Conservation (phyloP, 805 yeast genomes). For the Cephaloascus fragrans region DNA sequence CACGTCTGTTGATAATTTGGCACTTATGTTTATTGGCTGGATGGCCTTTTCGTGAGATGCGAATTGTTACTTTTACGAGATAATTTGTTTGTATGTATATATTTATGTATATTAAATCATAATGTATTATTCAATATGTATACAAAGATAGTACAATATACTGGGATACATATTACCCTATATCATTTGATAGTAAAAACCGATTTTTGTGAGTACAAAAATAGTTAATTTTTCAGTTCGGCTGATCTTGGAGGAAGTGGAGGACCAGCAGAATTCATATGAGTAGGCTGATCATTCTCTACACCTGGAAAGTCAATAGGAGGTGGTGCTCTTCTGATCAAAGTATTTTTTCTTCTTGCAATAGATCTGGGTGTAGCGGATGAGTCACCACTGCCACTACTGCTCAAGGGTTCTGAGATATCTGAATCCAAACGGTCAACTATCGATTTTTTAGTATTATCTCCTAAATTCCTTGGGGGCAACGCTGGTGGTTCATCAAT, state of each 20-base stretch:
- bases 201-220: too few relatives aligned
- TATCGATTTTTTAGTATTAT: too few relatives aligned
- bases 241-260: constrained; percentile 6
- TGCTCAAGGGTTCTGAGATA: too few relatives aligned
- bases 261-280: constrained; percentile 3
- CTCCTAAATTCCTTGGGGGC: constrained; percentile 4
- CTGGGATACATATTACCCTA: too few relatives aligned
- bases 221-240: too few relatives aligned
- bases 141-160: too few relatives aligned
- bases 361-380: neutral
- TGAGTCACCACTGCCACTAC: neutral
- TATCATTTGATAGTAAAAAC: too few relatives aligned
- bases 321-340: neutral
- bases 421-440: too few relatives aligned
- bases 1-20: constrained; percentile 54
- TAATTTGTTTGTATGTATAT: too few relatives aligned
- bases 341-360: neutral
- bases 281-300: neutral
- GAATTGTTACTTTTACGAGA: too few relatives aligned
- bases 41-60: constrained; percentile 57
- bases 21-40: constrained; percentile 96
- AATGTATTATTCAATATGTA: too few relatives aligned
- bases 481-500: constrained; percentile 2
- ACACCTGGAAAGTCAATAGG: neutral
- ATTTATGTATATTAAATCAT: neutral